A percentile compares a stretch with the other conserved stretches of the same genome.
Evolutionary conservation across 148 eudicot species (phyloP).

Genomic region (Limonium bicolor): DNA sequence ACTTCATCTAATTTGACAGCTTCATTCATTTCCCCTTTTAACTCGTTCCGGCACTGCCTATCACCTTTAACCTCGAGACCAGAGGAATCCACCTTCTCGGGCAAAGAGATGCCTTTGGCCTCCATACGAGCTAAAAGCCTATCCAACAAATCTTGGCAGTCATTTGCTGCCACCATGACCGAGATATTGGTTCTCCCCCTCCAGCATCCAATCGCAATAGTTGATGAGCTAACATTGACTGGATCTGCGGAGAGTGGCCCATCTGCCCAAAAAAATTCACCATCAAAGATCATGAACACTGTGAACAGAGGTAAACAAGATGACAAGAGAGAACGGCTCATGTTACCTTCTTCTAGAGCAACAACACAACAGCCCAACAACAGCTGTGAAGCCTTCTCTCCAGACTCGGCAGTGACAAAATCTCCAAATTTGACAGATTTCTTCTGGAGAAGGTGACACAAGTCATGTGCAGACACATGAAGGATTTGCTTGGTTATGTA

Average conservation of each 20-base stretch:
- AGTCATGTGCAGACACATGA: slow-evolving; percentile 50
- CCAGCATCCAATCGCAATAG: slow-evolving; percentile 95
- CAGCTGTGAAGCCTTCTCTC: slow-evolving; percentile 48
- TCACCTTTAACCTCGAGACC: too few relatives aligned
- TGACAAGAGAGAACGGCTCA: neutral
- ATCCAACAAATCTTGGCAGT: slow-evolving; percentile 79
- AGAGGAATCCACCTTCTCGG: slow-evolving; percentile 1
- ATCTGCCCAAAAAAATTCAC: slow-evolving; percentile 39
- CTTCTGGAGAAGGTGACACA: slow-evolving; percentile 76
- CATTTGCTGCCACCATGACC: slow-evolving; percentile 82
- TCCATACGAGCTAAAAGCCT: slow-evolving; percentile 39
- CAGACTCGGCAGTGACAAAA: slow-evolving; percentile 63
- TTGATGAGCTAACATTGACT: slow-evolving; percentile 25
- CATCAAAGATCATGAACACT: too few relatives aligned
- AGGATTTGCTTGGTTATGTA: slow-evolving; percentile 79
- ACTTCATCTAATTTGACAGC: too few relatives aligned
- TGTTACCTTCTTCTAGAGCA: slow-evolving; percentile 57
- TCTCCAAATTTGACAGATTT: slow-evolving; percentile 64
- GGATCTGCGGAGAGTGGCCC: slow-evolving; percentile 12
- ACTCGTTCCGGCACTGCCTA: too few relatives aligned
- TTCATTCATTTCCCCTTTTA: too few relatives aligned
- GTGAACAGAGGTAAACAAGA: neutral
- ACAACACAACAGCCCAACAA: slow-evolving; percentile 76
- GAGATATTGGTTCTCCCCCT: slow-evolving; percentile 59
- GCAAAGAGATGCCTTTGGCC: slow-evolving; percentile 1